Evolutionary conservation across 306 rosid species (phyloP), one percentile per base, ranked within the genome.

Genomic region (Vachellia pachyceras): DNA sequence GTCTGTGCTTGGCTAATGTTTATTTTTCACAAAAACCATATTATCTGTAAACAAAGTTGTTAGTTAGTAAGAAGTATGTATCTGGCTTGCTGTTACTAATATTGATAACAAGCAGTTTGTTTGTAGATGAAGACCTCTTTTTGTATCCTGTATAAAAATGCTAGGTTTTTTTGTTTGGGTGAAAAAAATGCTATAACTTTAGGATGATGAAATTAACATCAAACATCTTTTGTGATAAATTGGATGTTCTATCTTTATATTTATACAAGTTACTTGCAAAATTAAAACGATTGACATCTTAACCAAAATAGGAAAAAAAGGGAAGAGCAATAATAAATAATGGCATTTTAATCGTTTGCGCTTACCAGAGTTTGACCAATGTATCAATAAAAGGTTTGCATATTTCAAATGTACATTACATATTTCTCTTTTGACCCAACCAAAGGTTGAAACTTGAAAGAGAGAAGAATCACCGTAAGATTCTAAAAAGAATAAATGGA

Each of bases 51-150:
- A 29, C 33, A 29, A 29, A 83, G 29, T 72, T 81, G 82, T 57
- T 37, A 75, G 76, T 57, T 37, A 75, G 76, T 46, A 46, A 71
- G 67, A 63, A 76, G 78, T 54, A 37, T 84, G 83, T 79, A 82
- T 76, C 52, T 86, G 55, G 75, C 54, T 67, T 36, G 57, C 1
- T 36, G 46, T 69, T 76, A 57, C 77, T 55, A 82, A 68, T 72
- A 80, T 61, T 86, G 80, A 25, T 79, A 67, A 67, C n/a, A 23
- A 22, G 65, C 14, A 22, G 65, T 23, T 3, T 22, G 65, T 22
- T 58, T 46, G 77, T 15, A 37, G 15, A 39, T 74, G 73, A 68
- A 57, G 39, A 17, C 66, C 18, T 42, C 18, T 35, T 77, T 20
- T 81, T 69, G 33, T 25, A 7, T 23, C 33, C 61, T 68, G 37